Base-by-base conservation (phyloP, 352 stramenopile genomes). In the Globisporangium abappressorium region DNA sequence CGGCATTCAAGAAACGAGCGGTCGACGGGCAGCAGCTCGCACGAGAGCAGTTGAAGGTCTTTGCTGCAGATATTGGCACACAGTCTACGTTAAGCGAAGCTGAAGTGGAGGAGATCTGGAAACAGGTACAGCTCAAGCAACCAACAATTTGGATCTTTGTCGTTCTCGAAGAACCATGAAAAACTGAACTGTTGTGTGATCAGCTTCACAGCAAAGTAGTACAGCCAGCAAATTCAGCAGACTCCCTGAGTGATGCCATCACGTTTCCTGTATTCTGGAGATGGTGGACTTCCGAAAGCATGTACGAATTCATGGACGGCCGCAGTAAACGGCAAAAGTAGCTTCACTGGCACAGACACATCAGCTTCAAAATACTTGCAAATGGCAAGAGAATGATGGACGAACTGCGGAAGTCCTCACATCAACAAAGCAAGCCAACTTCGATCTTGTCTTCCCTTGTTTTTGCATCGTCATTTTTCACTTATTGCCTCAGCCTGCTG, bases 41-140 rank as follows among this genome's bases (percentile, higher is more conserved):
- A 3, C 81, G 78, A 22, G 58, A 74, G 2, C 66, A 87, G 33
- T 49, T 91, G 22, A 63, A 71, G n/a, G 47, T 20, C 2, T 47
- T 90, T 1, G 76, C 81, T 30, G 24, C 34, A 6, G 69, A 79
- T 46, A 55, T 91, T 11, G 72, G 71, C 5, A 74, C 73, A 18
- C 55, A 68, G 6, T 69, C 74, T 11, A 30, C 59, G 22, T 69
- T 91, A 1, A 74, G 18, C 15, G 62, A 65, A 33, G 69, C 62
- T 1, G 83, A 91, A 64, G 68, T 81, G n/a, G 76, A 91, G 14
- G 75, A 81, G 20, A 79, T 91, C 11, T 90, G 81, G 83, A 68
- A 63, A 5, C 75, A 87, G 54, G 53, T 83, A 0, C 2, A 28
- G 12, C 43, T 9, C 43, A 51, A 22, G 11, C 9, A 28, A 6